A percentile compares a stretch with the other conserved stretches of the same genome.
phyloP scores from a whole-genome alignment of 192 early-diverging fungal species.

The Coemansia furcata region DNA sequence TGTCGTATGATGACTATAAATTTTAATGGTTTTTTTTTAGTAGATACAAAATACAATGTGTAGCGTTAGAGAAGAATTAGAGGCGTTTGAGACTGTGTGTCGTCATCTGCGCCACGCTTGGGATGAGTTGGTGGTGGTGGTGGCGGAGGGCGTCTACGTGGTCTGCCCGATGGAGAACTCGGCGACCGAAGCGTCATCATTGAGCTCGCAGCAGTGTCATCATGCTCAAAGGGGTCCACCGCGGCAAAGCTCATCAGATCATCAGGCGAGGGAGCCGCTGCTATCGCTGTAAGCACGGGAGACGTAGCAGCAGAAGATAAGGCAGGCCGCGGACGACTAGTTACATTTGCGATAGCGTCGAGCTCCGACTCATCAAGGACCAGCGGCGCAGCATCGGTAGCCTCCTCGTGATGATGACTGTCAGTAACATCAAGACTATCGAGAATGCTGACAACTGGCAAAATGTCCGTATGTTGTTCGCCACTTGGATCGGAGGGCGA shows the following conservation, averaged over 20 bases:
- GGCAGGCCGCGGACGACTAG: not conserved
- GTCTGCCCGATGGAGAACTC: constrained; percentile 1
- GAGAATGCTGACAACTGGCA: not conserved
- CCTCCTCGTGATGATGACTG: not conserved
- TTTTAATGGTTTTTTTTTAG: not conserved
- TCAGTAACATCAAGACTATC: not conserved
- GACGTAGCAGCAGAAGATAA: not conserved
- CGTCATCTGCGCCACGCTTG: not conserved
- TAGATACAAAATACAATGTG: not conserved
- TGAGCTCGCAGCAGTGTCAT: not conserved
- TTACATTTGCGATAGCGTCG: constrained; percentile 39
- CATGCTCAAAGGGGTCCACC: not conserved
- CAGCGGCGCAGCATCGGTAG: constrained; percentile 8
- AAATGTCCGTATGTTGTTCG: not conserved
- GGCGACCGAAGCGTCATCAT: not conserved
- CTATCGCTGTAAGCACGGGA: not conserved
- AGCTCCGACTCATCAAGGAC: constrained; percentile 27
- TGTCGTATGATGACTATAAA: not conserved
- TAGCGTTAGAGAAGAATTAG: constrained; percentile 2
- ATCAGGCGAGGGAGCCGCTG: constrained; percentile 9
- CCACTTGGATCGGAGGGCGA: too few species aligned
- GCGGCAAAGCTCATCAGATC: constrained; percentile 8
- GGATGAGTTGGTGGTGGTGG: constrained; percentile 21
- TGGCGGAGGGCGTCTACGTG: constrained; percentile 30
- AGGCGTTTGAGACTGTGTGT: constrained; percentile 3